Evolutionary conservation across 208 protist species (phyloP).

Genomic region (Leishmania major): DNA sequence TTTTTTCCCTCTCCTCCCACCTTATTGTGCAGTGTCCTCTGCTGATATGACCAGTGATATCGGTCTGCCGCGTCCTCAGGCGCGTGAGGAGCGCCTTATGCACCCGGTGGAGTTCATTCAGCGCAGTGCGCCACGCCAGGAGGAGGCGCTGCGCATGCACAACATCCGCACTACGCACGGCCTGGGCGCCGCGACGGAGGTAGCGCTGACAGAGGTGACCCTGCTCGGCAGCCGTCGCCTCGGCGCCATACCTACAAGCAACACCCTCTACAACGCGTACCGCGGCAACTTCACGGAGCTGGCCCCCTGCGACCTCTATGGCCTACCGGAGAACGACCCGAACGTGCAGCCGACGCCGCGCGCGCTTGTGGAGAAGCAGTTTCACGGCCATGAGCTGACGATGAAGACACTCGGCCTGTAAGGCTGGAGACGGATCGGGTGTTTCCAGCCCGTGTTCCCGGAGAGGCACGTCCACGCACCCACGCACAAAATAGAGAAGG

Average conservation of each 20-base stretch:
- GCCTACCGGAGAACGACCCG: slow-evolving; percentile 80
- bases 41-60: slow-evolving; percentile 47
- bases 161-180: slow-evolving; percentile 84
- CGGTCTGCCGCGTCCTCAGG: slow-evolving; percentile 42
- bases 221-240: slow-evolving; percentile 71
- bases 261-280: slow-evolving; percentile 83
- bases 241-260: slow-evolving; percentile 72
- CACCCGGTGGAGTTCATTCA: slow-evolving; percentile 91
- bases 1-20: background rate
- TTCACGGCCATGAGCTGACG: slow-evolving; percentile 87
- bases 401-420: slow-evolving; percentile 81
- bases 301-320: slow-evolving; percentile 69
- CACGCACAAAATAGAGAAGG: background rate
- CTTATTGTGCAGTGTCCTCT: background rate
- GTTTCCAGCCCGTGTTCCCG: too few relatives aligned
- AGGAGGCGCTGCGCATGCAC: slow-evolving; percentile 83
- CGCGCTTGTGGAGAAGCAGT: slow-evolving; percentile 65
- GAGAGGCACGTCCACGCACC: background rate
- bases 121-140: slow-evolving; percentile 55
- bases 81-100: slow-evolving; percentile 66
- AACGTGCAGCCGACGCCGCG: slow-evolving; percentile 87
- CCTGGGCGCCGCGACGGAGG: slow-evolving; percentile 70
- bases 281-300: slow-evolving; percentile 80
- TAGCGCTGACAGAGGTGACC: slow-evolving; percentile 76
- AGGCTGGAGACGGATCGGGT: background rate